These are phyloP conservation scores for Hortaea werneckii DNA, from an alignment of 2,329 filamentous ascomycete genomes.

Conservation along the genomic window DNA sequence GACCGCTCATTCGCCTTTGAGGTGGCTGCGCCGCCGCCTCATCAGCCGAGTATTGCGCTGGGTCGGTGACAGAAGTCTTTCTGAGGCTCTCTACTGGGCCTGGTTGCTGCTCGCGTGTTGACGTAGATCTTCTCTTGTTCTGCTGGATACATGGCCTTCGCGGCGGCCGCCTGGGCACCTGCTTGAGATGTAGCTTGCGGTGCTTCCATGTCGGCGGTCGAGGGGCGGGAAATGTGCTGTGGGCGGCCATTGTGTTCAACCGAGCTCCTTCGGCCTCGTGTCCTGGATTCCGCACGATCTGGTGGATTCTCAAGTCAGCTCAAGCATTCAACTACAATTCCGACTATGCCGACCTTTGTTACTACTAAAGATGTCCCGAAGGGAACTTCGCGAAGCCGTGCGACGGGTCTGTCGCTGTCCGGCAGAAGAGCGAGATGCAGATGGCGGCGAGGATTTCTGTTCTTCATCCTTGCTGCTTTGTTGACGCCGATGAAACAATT, in stretches of 20 bases:
- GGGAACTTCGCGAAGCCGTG: conserved; percentile 1
- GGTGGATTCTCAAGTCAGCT: background rate
- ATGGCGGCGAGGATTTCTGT: conserved; percentile 1
- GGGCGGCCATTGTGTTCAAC: background rate
- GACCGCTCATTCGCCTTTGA: background rate
- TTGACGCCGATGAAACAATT: background rate
- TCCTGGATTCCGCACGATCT: background rate
- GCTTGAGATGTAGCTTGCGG: background rate
- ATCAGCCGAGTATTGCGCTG: too few species aligned
- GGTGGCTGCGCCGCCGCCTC: background rate
- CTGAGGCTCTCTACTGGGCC: background rate
- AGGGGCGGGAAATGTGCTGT: background rate
- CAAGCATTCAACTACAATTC: too few species aligned
- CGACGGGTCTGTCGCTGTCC: background rate
- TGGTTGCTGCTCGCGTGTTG: background rate
- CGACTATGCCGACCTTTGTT: background rate
- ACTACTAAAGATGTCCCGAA: conserved; percentile 3
- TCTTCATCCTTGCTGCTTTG: background rate
- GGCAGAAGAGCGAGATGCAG: conserved; percentile 1
- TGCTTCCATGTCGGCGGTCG: background rate
- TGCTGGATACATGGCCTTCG: conserved; percentile 4
- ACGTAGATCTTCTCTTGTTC: background rate
- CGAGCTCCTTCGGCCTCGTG: background rate
- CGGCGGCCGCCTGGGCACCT: background rate
- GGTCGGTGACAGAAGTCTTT: background rate